Base-by-base conservation (phyloP, 2,329 filamentous ascomycete species). In the Teratosphaeria epicoccoides region DNA sequence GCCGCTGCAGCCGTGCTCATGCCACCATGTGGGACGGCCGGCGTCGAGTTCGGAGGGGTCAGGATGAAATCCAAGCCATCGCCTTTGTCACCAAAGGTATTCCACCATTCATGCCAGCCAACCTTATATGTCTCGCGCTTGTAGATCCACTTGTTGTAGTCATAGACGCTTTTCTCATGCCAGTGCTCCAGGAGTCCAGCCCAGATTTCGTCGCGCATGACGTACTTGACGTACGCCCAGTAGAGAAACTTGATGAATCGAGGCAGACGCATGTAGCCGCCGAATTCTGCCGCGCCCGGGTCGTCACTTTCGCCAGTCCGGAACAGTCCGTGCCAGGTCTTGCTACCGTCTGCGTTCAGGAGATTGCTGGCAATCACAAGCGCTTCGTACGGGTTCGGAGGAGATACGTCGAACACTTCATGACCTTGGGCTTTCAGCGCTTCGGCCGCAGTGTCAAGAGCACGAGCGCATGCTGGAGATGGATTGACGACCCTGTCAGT, bases 101-200 rank as follows among this genome's bases (percentile, higher is more conserved):
- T 80, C 88, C 88, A 94, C 86, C 88, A 96, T 22, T 84, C 80
- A 66, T 88, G 90, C 82, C 88, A 96, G 49, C 73, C 76, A 12
- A 77, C 78, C 58, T 87, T 85, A 73, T 88, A 94, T 1, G 76
- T 75, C 70, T 96, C 91, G 23, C 90, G 80, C 69, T 82, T 77
- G 1, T 79, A 77, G 3, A 91, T 88, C 48, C 93, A 78, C 60
- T 86, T 77, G 88, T 88, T 96, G 65, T 91, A 84, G 69, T 95
- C 83, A 55, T 78, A 81, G 1, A 85, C 84, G 10, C 77, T 82
- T 71, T 90, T 89, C 50, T 80, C 77, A 49, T 82, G 77, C 80
- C 87, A 95, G 61, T 84, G 75, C 43, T 78, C 76, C 46, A 96
- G 71, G 5, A 96, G 70, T 0, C 82, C 84, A 0, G 89, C 88